Conservation (phyloP, 176 grass and related monocot genomes). For the Triticum timopheevii region DNA sequence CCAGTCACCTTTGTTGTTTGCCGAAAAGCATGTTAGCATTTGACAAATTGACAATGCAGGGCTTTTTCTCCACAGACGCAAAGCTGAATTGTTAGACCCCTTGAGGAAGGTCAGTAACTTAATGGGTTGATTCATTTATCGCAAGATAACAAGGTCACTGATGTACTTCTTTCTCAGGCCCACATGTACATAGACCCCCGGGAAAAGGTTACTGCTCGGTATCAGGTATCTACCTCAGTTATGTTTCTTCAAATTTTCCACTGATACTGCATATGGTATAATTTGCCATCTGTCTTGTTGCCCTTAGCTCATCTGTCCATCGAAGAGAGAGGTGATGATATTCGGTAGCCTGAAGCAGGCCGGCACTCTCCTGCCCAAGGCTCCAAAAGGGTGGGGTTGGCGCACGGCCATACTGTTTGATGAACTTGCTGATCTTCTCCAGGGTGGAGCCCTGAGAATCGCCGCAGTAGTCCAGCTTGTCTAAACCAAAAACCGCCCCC, state of each 20-base stretch:
- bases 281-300: conserved; percentile 10
- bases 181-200: conserved; percentile 81
- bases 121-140: neutral
- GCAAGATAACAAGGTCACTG: neutral
- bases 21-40: neutral
- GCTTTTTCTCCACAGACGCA: conserved; percentile 92
- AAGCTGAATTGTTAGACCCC: conserved; percentile 77
- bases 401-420: conserved; percentile 92
- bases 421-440: conserved; percentile 85
- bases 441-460: conserved; percentile 75
- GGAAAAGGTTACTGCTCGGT: conserved; percentile 95
- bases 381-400: conserved; percentile 99
- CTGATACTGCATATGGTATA: neutral
- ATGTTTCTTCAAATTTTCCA: neutral
- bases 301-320: conserved; percentile 89
- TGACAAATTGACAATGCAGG: conserved; percentile 43
- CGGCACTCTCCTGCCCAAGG: conserved; percentile 87
- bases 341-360: conserved; percentile 95
- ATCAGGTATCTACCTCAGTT: conserved; percentile 58
- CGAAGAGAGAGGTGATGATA: conserved; percentile 88
- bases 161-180: conserved; percentile 46
- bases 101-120: conserved; percentile 75
- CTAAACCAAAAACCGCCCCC: conserved; percentile 5
- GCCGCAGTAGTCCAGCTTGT: conserved; percentile 90
- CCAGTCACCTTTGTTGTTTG: conserved; percentile 1